Evolutionary conservation across 78 protist genomes (phyloP), one percentile per base, ranked within the genome.

Genomic region (Emiliania huxleyi): DNA sequence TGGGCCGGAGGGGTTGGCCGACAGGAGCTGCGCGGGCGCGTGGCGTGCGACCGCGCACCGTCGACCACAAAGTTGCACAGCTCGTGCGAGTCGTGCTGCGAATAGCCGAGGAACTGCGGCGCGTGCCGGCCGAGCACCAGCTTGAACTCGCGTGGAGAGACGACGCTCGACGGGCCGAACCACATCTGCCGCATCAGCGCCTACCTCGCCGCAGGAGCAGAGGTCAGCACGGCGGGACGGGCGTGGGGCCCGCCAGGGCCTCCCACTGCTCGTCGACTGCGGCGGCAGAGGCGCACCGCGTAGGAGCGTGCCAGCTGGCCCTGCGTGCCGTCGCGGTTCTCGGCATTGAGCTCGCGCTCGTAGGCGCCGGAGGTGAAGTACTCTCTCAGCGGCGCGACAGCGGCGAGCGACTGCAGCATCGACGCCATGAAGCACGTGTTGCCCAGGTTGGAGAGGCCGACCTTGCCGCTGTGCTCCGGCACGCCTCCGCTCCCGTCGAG

Each of bases 391-490:
- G 87, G 94, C 2, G 42, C 38, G 0, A 95, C 92, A 62, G 92
- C 25, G 52, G 81, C 52, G 37, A 96, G 94, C 49, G 97, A 95
- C 95, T 97, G 98, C 52, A 97, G 93, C 25, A 93, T 90, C 40
- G 96, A 90, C 91, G 96, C 97, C 97, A 97, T 96, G 93, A 95
- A 97, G 87, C 99, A 97, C 33, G 97, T 97, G 94, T 97, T 97
- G 45, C 99, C 99, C 81, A 71, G 81, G 22, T 71, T 71, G 43
- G 42, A 8, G 81, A 71, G 81, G 43, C 81, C 81, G 42, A 56
- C 71, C 33, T 21, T 25, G 42, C 84, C 84, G 22, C 11, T 5
- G 44, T 35, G 84, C n/a, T 12, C 84, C 22, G 48, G 44, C 84
- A n/a, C n/a, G n/a, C n/a, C n/a, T n/a, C n/a, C n/a, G n/a, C n/a